Evolutionary conservation across 2,329 filamentous ascomycete species (phyloP).

Genomic region (Alternaria novae-zelandiae): DNA sequence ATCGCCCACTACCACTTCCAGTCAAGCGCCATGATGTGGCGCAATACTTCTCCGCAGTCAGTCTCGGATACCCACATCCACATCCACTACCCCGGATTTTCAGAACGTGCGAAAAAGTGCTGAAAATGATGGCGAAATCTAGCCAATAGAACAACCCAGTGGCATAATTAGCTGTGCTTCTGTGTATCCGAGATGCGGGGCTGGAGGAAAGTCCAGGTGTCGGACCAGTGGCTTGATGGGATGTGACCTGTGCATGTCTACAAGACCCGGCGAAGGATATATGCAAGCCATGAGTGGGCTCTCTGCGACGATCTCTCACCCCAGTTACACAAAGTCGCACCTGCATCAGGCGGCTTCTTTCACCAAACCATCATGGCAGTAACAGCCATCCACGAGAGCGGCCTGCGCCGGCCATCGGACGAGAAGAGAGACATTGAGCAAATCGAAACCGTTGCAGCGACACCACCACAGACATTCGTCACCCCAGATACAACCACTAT

Average conservation of each 20-base stretch:
- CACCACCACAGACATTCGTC: not conserved
- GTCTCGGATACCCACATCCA: not conserved
- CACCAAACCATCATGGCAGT: not conserved
- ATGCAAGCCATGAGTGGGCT: not conserved
- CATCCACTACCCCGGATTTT: not conserved
- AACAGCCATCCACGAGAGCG: not conserved
- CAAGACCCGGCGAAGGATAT: not conserved
- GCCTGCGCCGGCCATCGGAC: constrained; percentile 8
- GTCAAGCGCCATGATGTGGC: not conserved
- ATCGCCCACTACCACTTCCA: not conserved
- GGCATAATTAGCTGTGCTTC: not conserved
- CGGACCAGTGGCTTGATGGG: not conserved
- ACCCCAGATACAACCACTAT: constrained; percentile 22
- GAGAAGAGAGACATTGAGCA: constrained; percentile 28
- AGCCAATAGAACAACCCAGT: not conserved
- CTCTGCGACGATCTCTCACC: not conserved
- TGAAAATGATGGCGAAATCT: not conserved
- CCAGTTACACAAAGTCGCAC: not conserved
- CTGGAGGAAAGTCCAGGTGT: not conserved
- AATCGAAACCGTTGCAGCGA: constrained; percentile 15
- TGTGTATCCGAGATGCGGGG: not conserved
- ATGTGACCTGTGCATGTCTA: not conserved
- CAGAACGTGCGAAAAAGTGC: not conserved
- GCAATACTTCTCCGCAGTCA: not conserved
- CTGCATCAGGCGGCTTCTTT: not conserved